These are phyloP conservation scores for Takakia lepidozioides DNA, from an alignment of 225 moss, liverwort and hornwort species.

Conservation along the genomic window DNA sequence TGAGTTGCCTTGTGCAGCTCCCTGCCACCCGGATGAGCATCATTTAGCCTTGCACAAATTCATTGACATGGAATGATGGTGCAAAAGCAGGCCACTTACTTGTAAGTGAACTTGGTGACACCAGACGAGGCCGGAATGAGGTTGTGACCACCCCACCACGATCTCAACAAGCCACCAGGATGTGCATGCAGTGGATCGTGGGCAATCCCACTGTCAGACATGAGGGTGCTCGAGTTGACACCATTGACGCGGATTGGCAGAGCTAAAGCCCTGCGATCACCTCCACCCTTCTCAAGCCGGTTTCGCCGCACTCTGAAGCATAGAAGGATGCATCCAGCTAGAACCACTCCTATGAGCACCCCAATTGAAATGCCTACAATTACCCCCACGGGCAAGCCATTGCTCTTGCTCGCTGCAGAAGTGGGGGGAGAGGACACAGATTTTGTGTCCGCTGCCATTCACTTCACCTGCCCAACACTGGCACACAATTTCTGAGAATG, in stretches of 20 bases:
- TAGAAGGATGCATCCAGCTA: slow-evolving; percentile 49
- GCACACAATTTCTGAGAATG: too few species aligned
- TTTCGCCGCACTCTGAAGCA: slow-evolving; percentile 62
- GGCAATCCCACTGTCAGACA: slow-evolving; percentile 88
- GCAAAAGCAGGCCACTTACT: too few species aligned
- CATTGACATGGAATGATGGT: too few species aligned
- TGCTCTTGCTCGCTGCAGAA: too few species aligned
- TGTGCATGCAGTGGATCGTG: slow-evolving; percentile 43
- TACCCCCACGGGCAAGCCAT: slow-evolving; percentile 54
- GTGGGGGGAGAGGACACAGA: too few species aligned
- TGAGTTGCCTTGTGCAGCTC: slow-evolving; percentile 81
- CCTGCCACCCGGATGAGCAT: slow-evolving; percentile 26
- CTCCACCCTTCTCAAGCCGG: slow-evolving; percentile 32
- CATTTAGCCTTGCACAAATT: too few species aligned
- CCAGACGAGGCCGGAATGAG: slow-evolving; percentile 68
- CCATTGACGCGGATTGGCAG: slow-evolving; percentile 92
- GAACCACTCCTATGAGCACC: slow-evolving; percentile 59
- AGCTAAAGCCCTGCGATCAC: slow-evolving; percentile 54
- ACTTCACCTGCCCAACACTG: too few species aligned
- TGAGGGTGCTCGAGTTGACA: slow-evolving; percentile 67
- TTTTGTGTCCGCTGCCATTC: too few species aligned
- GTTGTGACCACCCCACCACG: slow-evolving; percentile 70
- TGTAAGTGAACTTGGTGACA: slow-evolving; percentile 83
- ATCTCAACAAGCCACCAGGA: slow-evolving; percentile 23
- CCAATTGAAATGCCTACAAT: slow-evolving; percentile 86